Evolutionary conservation across 2,329 filamentous ascomycete species (phyloP).

Genomic region (Mycosphaerella sp.): DNA sequence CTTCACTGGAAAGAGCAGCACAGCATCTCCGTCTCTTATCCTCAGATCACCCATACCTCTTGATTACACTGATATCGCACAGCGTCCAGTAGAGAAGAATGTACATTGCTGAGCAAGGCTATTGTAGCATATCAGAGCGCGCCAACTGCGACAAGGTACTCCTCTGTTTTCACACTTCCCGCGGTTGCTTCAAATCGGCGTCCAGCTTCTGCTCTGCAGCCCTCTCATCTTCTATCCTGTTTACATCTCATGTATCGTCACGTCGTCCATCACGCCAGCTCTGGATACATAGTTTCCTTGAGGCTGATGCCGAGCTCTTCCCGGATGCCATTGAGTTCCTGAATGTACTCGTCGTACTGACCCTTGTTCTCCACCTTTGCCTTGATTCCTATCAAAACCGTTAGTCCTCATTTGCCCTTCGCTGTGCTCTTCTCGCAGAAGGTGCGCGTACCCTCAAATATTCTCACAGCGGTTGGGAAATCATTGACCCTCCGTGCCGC

Average conservation of each 20-base stretch:
- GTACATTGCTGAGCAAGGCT: conserved; percentile 27
- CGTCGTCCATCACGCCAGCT: conserved; percentile 28
- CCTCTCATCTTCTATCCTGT: conserved; percentile 10
- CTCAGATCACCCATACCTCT: neutral
- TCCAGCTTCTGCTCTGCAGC: neutral
- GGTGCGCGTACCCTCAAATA: conserved; percentile 77
- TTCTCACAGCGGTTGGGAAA: conserved; percentile 93
- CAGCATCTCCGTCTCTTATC: too few relatives aligned
- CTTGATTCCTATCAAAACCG: conserved; percentile 63
- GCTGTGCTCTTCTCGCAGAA: neutral
- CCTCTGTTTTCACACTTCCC: conserved; percentile 7
- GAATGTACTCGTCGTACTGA: conserved; percentile 94
- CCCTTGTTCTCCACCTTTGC: conserved; percentile 98
- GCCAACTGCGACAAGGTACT: conserved; percentile 10
- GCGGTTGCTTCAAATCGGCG: neutral
- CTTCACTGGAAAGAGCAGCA: too few relatives aligned
- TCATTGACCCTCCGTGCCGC: conserved; percentile 96
- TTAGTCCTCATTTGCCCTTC: conserved; percentile 1
- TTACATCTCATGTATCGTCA: conserved; percentile 2
- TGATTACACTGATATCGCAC: neutral
- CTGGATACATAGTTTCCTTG: conserved; percentile 88
- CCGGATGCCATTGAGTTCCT: conserved; percentile 84
- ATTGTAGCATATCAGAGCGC: conserved; percentile 24
- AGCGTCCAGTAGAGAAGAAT: conserved; percentile 11
- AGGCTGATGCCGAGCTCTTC: conserved; percentile 88